Base-by-base conservation (phyloP, 768 basidiomycete species). In the Tricholoma bakamatsutake region DNA sequence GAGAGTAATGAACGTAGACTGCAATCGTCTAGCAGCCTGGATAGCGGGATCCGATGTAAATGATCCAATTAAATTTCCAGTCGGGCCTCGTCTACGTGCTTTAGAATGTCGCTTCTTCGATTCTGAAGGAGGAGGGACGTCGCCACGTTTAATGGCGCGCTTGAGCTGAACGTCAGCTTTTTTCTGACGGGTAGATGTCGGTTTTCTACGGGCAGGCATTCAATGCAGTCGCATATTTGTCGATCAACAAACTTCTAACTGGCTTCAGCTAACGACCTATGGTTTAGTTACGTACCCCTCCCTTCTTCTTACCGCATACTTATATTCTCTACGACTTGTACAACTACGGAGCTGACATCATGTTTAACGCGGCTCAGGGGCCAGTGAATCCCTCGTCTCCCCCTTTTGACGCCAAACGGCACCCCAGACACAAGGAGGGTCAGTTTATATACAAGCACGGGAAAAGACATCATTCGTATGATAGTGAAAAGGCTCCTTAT, bases 121-220 rank as follows among this genome's bases (percentile, higher is more conserved):
- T 40, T 77, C 73, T 8, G 40, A n/a, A 48, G 74, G 61, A 21
- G 75, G 59, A 12, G 76, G 71, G 3, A 75, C 68, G 59, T 90
- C 90, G 4, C 90, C 93, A 31, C 92, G 85, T 68, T 95, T 95
- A 31, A 88, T 71, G 4, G 93, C 93, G 21, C 93, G 86, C 63
- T 90, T 91, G 49, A 84, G 78, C 66, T 90, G 83, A 7, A 85
- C 77, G 55, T 89, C 81, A 1, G 80, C 84, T 59, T 87, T 90
- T 61, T 84, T 85, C 63, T 87, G 77, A 54, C 84, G 88, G 39
- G 77, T 78, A 0, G 86, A 88, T 9, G 73, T 76, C n/a, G 83
- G 76, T 63, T 78, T 80, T 48, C 72, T 71, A 37, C 80, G 77
- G 59, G 72, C 66, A 59, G 69, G 73, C 75, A 76, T 76, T 3